Base-by-base conservation (phyloP, 2,329 filamentous ascomycete genomes). In the Trichoderma gracile region DNA sequence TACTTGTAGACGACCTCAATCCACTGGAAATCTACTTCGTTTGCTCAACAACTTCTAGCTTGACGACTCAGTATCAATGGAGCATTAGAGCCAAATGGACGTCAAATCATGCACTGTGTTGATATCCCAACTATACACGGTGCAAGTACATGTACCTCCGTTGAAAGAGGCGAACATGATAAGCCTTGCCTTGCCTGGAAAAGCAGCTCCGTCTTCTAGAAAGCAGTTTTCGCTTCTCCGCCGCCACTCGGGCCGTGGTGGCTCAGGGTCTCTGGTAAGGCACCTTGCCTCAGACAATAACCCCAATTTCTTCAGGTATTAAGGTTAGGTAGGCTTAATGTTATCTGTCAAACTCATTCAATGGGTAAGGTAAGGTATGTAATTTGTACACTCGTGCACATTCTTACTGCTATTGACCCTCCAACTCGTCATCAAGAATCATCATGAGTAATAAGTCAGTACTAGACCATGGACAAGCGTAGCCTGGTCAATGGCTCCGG, bases 161-260 rank as follows among this genome's bases (percentile, higher is more conserved):
- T 21, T 1, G 23, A 12, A 23, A 46, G 23, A 25, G n/a, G 17
- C 15, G 25, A 55, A 43, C 25, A 12, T 23, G 50, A n/a, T 30
- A 40, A 40, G 30, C 50, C 27, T 38, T 38, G 27, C 30, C 45
- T 14, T 21, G 12, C 19, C 8, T 4, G 21, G 19, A 54, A 53
- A 23, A 12, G 7, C 33, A 38, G 27, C 43, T 38, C 30, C 14
- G 43, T 10, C 3, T 59, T 59, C 56, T 23, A 59, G 30, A 59
- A 59, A 46, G 21, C 47, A 43, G 33, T 25, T 10, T 46, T 43
- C 33, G 42, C 42, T 50, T 50, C 14, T 47, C 56, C 45, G 56
- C 56, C 45, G 56, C 56, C 56, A 50, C 56, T 46, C 30, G 56
- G 56, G 33, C 21, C 52, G 21, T 19, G 40, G 15, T 25, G 19